These are phyloP conservation scores for Candida yuanshanica DNA, from an alignment of 805 yeast species.

Conservation along the genomic window DNA sequence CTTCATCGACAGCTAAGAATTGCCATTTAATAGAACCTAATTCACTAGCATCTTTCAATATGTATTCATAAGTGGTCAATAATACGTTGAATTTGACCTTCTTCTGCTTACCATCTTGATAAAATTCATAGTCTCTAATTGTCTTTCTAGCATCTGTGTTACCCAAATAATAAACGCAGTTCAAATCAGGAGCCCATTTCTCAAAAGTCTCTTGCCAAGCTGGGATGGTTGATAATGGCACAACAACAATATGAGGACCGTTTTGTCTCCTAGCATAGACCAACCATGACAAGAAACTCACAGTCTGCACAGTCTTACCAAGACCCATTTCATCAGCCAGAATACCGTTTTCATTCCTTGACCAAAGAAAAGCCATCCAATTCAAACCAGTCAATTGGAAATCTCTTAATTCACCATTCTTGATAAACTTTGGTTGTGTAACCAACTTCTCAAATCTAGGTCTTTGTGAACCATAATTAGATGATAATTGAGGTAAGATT, in stretches of 20 bases:
- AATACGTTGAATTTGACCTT: constrained; percentile 89
- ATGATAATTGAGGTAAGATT: constrained; percentile 76
- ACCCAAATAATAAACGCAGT: constrained; percentile 90
- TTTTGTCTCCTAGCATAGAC: constrained; percentile 92
- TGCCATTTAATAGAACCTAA: constrained; percentile 90
- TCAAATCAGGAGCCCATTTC: constrained; percentile 94
- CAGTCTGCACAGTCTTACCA: constrained; percentile 97
- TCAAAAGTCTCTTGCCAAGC: constrained; percentile 99
- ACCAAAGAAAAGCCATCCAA: constrained; percentile 99
- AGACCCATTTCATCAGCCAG: constrained; percentile 98
- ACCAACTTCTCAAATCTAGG: constrained; percentile 86
- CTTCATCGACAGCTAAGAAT: constrained; percentile 96
- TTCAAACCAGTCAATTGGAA: constrained; percentile 96
- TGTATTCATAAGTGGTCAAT: constrained; percentile 93
- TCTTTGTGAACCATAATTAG: constrained; percentile 65
- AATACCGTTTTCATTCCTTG: constrained; percentile 94
- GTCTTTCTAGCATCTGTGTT: constrained; percentile 79
- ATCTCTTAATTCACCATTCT: constrained; percentile 89
- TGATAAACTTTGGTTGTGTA: constrained; percentile 83
- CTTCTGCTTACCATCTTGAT: constrained; percentile 33
- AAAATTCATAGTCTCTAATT: constrained; percentile 83
- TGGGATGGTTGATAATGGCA: constrained; percentile 92
- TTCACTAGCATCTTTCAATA: constrained; percentile 78
- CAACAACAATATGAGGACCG: constrained; percentile 96
- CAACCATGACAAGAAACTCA: constrained; percentile 89